phyloP scores from a whole-genome alignment of 2,329 filamentous ascomycete species.

The Pleurostoma richardsiae region DNA sequence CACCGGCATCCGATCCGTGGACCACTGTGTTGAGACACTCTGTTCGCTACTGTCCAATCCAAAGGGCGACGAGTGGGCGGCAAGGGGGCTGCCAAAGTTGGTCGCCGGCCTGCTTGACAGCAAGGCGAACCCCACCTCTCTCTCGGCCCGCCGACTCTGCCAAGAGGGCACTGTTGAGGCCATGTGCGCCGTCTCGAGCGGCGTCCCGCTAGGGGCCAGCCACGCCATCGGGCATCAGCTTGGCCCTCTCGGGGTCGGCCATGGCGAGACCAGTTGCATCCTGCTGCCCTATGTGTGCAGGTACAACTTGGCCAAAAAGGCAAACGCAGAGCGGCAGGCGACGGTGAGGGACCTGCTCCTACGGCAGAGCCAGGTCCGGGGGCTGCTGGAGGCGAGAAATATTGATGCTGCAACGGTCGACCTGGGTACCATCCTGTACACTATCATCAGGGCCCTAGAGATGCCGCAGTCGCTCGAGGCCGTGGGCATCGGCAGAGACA shows the following conservation, averaged over 20 bases:
- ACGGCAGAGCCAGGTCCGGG: constrained; percentile 22
- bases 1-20: constrained; percentile 45
- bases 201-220: constrained; percentile 27
- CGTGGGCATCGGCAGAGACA: constrained; percentile 38
- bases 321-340: constrained; percentile 31
- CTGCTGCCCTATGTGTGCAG: constrained; percentile 50
- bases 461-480: constrained; percentile 43
- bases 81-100: constrained; percentile 29
- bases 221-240: constrained; percentile 50
- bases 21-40: constrained; percentile 48
- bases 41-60: constrained; percentile 25
- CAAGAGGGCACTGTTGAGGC: too few species aligned
- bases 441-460: constrained; percentile 39
- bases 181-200: too few species aligned
- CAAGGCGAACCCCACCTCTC: constrained; percentile 17
- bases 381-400: constrained; percentile 17
- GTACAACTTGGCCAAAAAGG: constrained; percentile 36
- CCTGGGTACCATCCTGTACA: constrained; percentile 41
- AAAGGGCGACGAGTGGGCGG: constrained; percentile 26
- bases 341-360: constrained; percentile 30
- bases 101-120: constrained; percentile 34
- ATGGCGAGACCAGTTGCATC: constrained; percentile 56
- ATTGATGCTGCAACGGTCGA: constrained; percentile 23
- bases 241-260: constrained; percentile 50
- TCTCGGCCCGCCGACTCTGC: too few species aligned